Percentiles rank a stretch among this genome's conserved stretches.
Evolutionary conservation across 2,329 filamentous ascomycete species (phyloP).

Genomic region (Neonectria faginata): DNA sequence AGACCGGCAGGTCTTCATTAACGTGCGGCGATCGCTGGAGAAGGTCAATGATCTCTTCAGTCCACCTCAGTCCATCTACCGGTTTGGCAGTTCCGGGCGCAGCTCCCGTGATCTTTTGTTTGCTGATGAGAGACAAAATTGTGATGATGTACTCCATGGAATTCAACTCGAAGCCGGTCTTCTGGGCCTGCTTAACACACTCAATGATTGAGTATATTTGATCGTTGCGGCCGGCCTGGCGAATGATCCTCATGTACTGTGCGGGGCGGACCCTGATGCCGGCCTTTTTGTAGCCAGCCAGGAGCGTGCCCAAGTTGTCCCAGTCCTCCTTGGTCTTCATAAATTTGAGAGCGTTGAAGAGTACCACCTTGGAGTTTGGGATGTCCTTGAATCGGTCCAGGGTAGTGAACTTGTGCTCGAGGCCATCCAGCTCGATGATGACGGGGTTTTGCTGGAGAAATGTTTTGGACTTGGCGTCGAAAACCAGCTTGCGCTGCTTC

Average conservation of each 20-base stretch:
- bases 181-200: slow-evolving; percentile 58
- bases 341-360: slow-evolving; percentile 54
- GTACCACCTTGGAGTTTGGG: slow-evolving; percentile 55
- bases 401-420: slow-evolving; percentile 64
- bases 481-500: slow-evolving; percentile 66
- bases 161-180: slow-evolving; percentile 60
- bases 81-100: slow-evolving; percentile 52
- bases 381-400: slow-evolving; percentile 57
- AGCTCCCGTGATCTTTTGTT: slow-evolving; percentile 53
- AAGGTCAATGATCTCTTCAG: slow-evolving; percentile 62
- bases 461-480: slow-evolving; percentile 58
- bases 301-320: slow-evolving; percentile 62
- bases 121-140: slow-evolving; percentile 46
- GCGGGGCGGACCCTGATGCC: slow-evolving; percentile 51
- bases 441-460: slow-evolving; percentile 67
- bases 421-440: slow-evolving; percentile 68
- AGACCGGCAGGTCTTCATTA: slow-evolving; percentile 25
- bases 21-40: slow-evolving; percentile 59
- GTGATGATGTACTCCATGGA: slow-evolving; percentile 53
- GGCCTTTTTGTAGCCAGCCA: slow-evolving; percentile 62
- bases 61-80: slow-evolving; percentile 58
- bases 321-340: slow-evolving; percentile 65
- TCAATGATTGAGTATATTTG: slow-evolving; percentile 62
- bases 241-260: slow-evolving; percentile 56
- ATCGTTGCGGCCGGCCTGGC: slow-evolving; percentile 55